A percentile compares a stretch with the other conserved stretches of the same genome.
Conservation (phyloP, 495 filamentous ascomycete species). For the Tuber melanosporum region DNA sequence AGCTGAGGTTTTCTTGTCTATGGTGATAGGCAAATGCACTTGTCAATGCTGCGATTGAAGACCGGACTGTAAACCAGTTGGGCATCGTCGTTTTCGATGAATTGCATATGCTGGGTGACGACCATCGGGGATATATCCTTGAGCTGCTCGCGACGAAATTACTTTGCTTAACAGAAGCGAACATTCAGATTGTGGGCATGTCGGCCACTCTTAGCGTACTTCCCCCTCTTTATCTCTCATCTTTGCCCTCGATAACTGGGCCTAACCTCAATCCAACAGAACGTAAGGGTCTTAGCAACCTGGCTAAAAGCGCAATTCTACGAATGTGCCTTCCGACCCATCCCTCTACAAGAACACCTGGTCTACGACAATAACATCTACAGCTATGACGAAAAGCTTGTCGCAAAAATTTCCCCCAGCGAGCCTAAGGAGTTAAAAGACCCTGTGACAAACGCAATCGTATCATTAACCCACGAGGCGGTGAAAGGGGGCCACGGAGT, state of each 20-base stretch:
- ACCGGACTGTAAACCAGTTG: conserved; percentile 59
- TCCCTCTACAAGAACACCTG: conserved; percentile 68
- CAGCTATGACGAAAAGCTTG: conserved; percentile 49
- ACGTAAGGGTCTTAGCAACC: conserved; percentile 58
- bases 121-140: conserved; percentile 70
- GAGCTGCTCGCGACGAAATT: conserved; percentile 77
- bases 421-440: conserved; percentile 56
- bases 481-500: conserved; percentile 62
- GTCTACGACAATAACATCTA: conserved; percentile 71
- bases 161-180: conserved; percentile 57
- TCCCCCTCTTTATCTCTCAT: conserved; percentile 12
- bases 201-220: conserved; percentile 68
- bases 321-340: conserved; percentile 64
- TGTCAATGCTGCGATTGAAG: conserved; percentile 67
- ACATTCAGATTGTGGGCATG: conserved; percentile 74
- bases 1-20: conserved; percentile 25
- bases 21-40: conserved; percentile 63
- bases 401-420: conserved; percentile 42
- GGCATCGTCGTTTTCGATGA: conserved; percentile 70
- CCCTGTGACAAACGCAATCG: conserved; percentile 60
- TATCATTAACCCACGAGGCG: conserved; percentile 63
- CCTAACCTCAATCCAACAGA: conserved; percentile 46
- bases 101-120: conserved; percentile 75
- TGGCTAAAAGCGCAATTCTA: conserved; percentile 71
- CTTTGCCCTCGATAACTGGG: not conserved